Base-by-base conservation (phyloP, 352 stramenopile genomes). In the Phytophthora foliorum region DNA sequence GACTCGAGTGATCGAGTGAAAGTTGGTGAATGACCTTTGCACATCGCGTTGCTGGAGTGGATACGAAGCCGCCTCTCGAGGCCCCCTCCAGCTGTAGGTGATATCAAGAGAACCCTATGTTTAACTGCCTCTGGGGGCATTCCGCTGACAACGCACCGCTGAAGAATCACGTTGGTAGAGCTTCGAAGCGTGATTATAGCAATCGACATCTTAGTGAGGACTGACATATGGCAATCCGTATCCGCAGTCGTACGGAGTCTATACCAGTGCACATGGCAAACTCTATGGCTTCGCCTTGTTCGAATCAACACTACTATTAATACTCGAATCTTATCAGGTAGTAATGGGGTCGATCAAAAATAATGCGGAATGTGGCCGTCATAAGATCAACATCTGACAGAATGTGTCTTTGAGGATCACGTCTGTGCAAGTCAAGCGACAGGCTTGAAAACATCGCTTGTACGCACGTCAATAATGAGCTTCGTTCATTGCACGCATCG, bases 1-100 rank as follows among this genome's bases (percentile, higher is more conserved):
- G 42, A 74, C 66, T 74, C 53, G 66, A 64, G 24, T 61, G 52
- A 74, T 31, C 65, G 51, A 74, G 59, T 74, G 66, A 38, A 74
- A 64, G 29, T 66, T 66, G 24, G 38, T 39, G 31, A 70, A 69
- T 74, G 66, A 62, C 39, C n/a, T 38, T 31, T 25, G n/a, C 7
- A 21, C 16, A 29, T 10, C 32, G 24, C 24, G 1, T 6, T 24
- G 13, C 34, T 32, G 17, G 24, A 52, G 29, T 27, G 27, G 25
- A 19, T 17, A 44, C 17, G 17, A 24, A n/a, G 16, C 17, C 17
- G 16, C 17, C 17, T 44, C 6, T 8, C 27, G 16, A 52, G 17
- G 8, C 25, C 22, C 38, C n/a, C 19, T 32, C 27, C 46, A 36
- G 48, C n/a, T 66, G 36, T 24, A 36, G 21, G 4, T 48, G 6